These are phyloP conservation scores for Cystobasidiaceae sp. DNA, from an alignment of 1,284 basidiomycete species.

Conservation along the genomic window DNA sequence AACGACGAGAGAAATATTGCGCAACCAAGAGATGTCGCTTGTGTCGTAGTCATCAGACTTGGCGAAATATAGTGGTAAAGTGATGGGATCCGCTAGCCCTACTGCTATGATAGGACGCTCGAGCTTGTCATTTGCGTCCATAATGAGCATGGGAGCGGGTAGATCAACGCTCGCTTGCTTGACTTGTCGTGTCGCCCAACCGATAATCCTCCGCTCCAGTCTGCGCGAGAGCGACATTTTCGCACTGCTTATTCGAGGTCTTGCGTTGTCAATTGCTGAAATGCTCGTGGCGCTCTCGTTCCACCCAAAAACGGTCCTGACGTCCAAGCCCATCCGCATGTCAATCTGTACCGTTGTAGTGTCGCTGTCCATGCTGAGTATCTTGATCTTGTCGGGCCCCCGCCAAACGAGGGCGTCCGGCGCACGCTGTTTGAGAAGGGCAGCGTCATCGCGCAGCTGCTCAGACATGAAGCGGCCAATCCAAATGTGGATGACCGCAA, in stretches of 20 bases:
- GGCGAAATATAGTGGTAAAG: constrained; percentile 31
- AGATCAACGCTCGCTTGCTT: constrained; percentile 31
- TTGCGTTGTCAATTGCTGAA: not conserved
- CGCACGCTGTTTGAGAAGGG: constrained; percentile 30
- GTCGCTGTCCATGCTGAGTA: constrained; percentile 12
- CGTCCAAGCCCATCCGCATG: constrained; percentile 36
- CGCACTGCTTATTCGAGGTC: no score
- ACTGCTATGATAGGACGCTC: constrained; percentile 1
- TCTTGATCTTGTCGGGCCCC: constrained; percentile 35
- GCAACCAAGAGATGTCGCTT: constrained; percentile 23
- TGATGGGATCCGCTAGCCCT: constrained; percentile 28
- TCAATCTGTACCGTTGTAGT: constrained; percentile 33
- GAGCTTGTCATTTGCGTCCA: constrained; percentile 1
- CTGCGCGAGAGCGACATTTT: constrained; percentile 12
- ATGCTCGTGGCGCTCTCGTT: constrained; percentile 21
- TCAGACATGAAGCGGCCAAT: constrained; percentile 38
- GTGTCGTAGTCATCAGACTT: constrained; percentile 32
- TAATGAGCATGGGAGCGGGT: constrained; percentile 22
- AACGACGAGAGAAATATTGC: constrained; percentile 30
- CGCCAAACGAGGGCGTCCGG: constrained; percentile 32
- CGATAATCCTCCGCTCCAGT: constrained; percentile 31
- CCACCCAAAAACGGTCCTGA: constrained; percentile 37
- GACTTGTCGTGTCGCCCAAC: constrained; percentile 32
- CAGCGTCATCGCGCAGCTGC: constrained; percentile 29
- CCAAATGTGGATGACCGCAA: constrained; percentile 37